These are phyloP conservation scores for Solanum rostratum DNA, from an alignment of 257 asterid species.

Conservation along the genomic window DNA sequence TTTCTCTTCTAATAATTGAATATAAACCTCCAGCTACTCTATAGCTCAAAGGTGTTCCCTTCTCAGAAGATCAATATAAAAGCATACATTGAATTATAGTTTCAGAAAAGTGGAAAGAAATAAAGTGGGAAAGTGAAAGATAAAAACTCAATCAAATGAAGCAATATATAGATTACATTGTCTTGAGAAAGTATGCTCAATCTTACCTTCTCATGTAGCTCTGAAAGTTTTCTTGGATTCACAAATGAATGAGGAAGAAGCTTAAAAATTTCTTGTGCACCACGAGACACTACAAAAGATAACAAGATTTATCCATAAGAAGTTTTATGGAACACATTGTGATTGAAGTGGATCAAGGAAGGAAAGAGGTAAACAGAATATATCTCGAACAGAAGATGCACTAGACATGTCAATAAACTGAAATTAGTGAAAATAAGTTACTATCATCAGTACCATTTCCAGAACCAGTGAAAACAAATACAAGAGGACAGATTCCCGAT, in stretches of 20 bases:
- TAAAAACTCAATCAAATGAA: neutral
- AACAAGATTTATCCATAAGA: neutral
- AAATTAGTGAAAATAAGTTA: neutral
- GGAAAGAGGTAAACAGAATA: neutral
- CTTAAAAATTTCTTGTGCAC: conserved; percentile 87
- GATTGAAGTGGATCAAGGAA: neutral
- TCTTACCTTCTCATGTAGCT: conserved; percentile 50
- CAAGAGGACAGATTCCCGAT: conserved; percentile 71
- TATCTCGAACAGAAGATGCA: neutral
- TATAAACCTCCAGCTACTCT: neutral
- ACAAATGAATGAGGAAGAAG: conserved; percentile 88
- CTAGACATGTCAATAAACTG: neutral
- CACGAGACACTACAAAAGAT: conserved; percentile 59
- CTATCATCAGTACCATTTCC: conserved; percentile 66
- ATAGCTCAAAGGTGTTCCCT: neutral
- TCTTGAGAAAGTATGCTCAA: neutral
- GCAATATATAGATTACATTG: neutral
- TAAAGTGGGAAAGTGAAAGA: neutral
- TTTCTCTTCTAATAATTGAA: neutral
- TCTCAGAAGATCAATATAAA: neutral
- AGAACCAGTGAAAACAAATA: conserved; percentile 79
- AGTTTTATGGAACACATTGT: neutral
- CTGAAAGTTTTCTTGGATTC: conserved; percentile 65
- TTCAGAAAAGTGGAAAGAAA: neutral
- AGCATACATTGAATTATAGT: neutral